phyloP scores from a whole-genome alignment of 1,139 yeast species.

The Candida sanyaensis region DNA sequence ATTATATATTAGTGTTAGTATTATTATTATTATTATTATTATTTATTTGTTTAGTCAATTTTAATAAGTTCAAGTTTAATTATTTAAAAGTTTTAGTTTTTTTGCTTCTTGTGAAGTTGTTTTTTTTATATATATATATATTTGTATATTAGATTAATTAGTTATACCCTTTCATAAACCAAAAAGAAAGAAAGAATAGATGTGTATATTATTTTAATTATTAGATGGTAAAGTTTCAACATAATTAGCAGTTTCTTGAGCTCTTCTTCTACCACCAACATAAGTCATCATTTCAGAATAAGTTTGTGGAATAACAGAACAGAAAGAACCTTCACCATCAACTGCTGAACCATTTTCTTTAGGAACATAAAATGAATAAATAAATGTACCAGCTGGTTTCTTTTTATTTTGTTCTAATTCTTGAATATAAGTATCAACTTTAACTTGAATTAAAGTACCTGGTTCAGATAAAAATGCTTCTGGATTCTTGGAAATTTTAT shows the following conservation, averaged over 20 bases:
- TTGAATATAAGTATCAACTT: constrained; percentile 80
- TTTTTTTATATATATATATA: not conserved
- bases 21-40: not conserved
- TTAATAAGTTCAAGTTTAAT: not conserved
- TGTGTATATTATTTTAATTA: not conserved
- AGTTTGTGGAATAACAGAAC: constrained; percentile 81
- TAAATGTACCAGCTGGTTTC: constrained; percentile 82
- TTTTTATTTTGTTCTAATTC: constrained; percentile 60
- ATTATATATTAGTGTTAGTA: not conserved
- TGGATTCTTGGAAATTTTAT: constrained; percentile 51
- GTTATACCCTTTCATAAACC: too few species aligned
- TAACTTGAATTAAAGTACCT: constrained; percentile 88
- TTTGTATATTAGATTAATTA: not conserved
- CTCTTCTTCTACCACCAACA: constrained; percentile 87
- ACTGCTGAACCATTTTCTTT: constrained; percentile 29
- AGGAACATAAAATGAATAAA: constrained; percentile 85
- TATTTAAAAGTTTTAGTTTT: not conserved
- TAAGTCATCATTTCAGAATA: constrained; percentile 92
- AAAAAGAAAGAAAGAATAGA: too few species aligned
- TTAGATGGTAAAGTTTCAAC: constrained; percentile 44
- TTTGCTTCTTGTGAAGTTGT: not conserved
- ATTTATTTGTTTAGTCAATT: not conserved
- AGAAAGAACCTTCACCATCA: constrained; percentile 47
- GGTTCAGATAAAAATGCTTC: constrained; percentile 68
- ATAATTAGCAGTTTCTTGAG: constrained; percentile 75